phyloP scores from a whole-genome alignment of 306 rosid genomes.

The Sicyos edulis region DNA sequence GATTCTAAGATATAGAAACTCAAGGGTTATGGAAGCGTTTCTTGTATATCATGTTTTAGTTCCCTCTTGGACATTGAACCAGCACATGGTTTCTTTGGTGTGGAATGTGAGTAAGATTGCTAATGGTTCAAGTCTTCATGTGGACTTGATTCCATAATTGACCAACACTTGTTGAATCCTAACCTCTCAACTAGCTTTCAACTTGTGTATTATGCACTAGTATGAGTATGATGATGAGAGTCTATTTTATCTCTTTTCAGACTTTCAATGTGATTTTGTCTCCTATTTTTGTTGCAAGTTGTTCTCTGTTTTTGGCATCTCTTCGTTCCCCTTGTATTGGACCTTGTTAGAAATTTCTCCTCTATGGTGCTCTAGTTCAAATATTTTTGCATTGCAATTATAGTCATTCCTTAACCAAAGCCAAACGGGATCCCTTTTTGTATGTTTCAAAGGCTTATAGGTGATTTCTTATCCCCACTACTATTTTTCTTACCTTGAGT shows the following conservation, averaged over 20 bases:
- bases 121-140: not conserved
- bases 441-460: not conserved
- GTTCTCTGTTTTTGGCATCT: not conserved
- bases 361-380: not conserved
- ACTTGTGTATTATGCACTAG: not conserved
- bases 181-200: not conserved
- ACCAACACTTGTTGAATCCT: not conserved
- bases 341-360: not conserved
- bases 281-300: not conserved
- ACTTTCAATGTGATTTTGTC: not conserved
- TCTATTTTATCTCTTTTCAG: not conserved
- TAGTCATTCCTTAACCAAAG: not conserved
- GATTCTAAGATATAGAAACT: slow-evolving; percentile 10
- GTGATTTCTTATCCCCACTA: not conserved
- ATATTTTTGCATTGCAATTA: not conserved
- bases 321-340: not conserved
- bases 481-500: slow-evolving; percentile 5
- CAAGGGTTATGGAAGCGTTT: not conserved
- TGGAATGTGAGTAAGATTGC: not conserved
- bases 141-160: not conserved
- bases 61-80: not conserved
- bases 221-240: not conserved
- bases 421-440: not conserved
- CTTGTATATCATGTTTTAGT: not conserved
- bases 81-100: not conserved